phyloP scores from a whole-genome alignment of 2,329 filamentous ascomycete species.

The Beauveria australis region DNA sequence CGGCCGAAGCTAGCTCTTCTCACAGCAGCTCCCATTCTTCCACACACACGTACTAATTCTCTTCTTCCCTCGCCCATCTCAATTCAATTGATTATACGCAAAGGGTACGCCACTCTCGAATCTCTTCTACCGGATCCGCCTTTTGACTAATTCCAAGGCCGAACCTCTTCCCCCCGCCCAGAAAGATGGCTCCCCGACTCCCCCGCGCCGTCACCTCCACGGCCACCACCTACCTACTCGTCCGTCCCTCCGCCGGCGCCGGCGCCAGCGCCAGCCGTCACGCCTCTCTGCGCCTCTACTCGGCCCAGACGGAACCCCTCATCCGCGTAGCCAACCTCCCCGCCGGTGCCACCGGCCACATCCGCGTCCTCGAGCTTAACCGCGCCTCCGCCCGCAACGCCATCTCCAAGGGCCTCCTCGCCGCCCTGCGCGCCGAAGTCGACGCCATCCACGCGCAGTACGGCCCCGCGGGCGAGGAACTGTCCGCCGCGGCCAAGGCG shows the following conservation, averaged over 20 bases:
- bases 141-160: not conserved
- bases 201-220: constrained; percentile 7
- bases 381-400: constrained; percentile 81
- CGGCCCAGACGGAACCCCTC: constrained; percentile 41
- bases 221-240: constrained; percentile 19
- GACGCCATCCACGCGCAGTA: constrained; percentile 61
- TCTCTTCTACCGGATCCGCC: not conserved
- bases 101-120: not conserved
- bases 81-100: not conserved
- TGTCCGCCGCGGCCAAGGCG: constrained; percentile 35
- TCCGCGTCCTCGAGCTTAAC: constrained; percentile 83
- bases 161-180: not conserved
- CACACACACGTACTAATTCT: not conserved
- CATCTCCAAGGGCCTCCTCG: constrained; percentile 71
- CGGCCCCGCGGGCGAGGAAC: constrained; percentile 44
- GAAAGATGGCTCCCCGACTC: constrained; percentile 4
- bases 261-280: constrained; percentile 15
- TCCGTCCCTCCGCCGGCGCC: constrained; percentile 13
- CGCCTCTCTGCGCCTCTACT: constrained; percentile 27
- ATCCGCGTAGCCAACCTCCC: constrained; percentile 68
- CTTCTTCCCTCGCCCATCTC: not conserved
- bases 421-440: constrained; percentile 63
- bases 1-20: not conserved
- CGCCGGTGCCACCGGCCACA: constrained; percentile 71
- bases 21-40: not conserved